Conservation (phyloP, 2,329 filamentous ascomycete species). For the Fusarium torreyae region DNA sequence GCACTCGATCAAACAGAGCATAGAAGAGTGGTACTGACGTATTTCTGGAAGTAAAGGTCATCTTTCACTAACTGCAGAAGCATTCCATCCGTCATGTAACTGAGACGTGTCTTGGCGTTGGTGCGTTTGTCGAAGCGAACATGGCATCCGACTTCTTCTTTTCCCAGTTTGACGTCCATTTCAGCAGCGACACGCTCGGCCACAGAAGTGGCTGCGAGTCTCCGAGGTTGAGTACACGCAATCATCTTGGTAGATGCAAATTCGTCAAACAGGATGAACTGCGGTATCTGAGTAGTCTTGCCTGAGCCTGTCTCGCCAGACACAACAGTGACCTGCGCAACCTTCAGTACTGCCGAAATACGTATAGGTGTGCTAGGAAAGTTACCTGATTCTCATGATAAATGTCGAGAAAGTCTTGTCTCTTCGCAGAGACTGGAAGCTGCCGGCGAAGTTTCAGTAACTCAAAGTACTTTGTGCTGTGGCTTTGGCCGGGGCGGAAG, state of each 20-base stretch:
- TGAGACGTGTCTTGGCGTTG: conserved; percentile 15
- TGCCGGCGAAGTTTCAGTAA: background rate
- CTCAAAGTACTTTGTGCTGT: background rate
- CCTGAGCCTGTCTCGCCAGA: conserved; percentile 34
- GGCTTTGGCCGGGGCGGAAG: background rate
- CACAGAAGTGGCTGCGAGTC: conserved; percentile 92
- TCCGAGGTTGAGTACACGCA: conserved; percentile 75
- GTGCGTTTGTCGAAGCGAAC: conserved; percentile 79
- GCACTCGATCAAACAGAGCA: too few relatives aligned
- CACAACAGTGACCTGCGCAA: conserved; percentile 31
- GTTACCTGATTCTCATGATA: conserved; percentile 1
- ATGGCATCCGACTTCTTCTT: conserved; percentile 91
- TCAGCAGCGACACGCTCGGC: conserved; percentile 92
- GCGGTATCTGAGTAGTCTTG: conserved; percentile 39
- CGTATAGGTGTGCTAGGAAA: too few relatives aligned
- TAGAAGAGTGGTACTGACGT: background rate
- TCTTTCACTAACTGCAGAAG: background rate
- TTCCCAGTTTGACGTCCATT: conserved; percentile 84
- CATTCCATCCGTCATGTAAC: conserved; percentile 37
- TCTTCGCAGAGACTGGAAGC: background rate
- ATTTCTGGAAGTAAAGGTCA: background rate
- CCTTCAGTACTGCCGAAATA: background rate
- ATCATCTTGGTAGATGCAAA: background rate
- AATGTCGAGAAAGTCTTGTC: background rate
- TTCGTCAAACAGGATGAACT: conserved; percentile 31